A percentile compares a stretch with the other conserved stretches of the same genome.
phyloP scores from a whole-genome alignment of 108 stramenopile species.

The Stephanodiscus minutulus region DNA sequence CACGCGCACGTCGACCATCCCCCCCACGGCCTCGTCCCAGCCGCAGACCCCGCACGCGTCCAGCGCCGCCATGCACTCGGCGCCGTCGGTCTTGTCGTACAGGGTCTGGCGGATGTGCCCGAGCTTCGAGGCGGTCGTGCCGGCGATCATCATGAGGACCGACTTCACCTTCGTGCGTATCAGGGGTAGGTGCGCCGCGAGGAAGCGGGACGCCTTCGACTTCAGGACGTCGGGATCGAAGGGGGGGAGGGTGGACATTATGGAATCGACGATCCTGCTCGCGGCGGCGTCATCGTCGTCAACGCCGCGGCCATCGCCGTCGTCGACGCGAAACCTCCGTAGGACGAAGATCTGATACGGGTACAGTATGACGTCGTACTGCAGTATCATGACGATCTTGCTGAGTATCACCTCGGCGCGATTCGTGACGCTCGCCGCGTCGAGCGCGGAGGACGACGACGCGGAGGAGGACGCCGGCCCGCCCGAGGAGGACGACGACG shows the following conservation, averaged over 20 bases:
- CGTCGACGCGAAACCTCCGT: conserved; percentile 44
- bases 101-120: conserved; percentile 86
- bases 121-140: conserved; percentile 81
- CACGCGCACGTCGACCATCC: conserved; percentile 67
- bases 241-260: conserved; percentile 70
- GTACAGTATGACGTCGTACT: conserved; percentile 83
- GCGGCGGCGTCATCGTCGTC: not conserved
- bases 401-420: conserved; percentile 69
- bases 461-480: conserved; percentile 21
- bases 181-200: conserved; percentile 81
- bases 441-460: conserved; percentile 19
- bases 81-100: conserved; percentile 88
- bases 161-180: conserved; percentile 84
- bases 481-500: conserved; percentile 3
- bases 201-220: conserved; percentile 74
- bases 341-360: conserved; percentile 84
- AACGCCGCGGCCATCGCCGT: not conserved
- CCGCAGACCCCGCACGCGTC: conserved; percentile 58
- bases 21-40: conserved; percentile 84
- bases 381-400: conserved; percentile 83
- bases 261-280: conserved; percentile 22
- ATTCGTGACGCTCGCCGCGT: conserved; percentile 44
- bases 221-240: conserved; percentile 67
- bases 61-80: conserved; percentile 60
- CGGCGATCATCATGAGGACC: conserved; percentile 79